Base-by-base conservation (phyloP, 495 filamentous ascomycete genomes). In the Elasticomyces elasticus region DNA sequence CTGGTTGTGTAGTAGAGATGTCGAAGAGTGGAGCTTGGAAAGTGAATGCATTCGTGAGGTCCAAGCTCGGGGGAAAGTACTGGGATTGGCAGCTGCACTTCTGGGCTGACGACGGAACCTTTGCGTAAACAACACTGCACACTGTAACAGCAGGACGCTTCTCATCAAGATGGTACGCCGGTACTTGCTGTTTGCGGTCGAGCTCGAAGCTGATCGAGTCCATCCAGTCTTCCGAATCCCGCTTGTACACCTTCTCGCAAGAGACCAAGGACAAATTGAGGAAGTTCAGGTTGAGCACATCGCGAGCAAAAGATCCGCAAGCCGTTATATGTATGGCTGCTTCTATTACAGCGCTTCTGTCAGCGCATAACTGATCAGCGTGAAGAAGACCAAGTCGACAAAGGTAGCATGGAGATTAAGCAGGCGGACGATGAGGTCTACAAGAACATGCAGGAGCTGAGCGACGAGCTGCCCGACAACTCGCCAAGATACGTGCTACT, bases 241-340 rank as follows among this genome's bases (percentile, higher is more conserved):
- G 92, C 53, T 77, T 98, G 60, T 98, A 97, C 71, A 84, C 90
- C 24, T 94, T 97, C 79, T 90, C 87, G 28, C 76, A 24, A 10
- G 20, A 89, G 69, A 95, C 87, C 24, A 87, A 81, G 69, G 82
- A 86, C 60, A 80, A 85, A 65, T 78, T 98, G 52, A 83, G 85
- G 64, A 95, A 95, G 67, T 97, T 98, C 72, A 86, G 92, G 33
- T 75, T 98, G 10, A 78, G 82, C 11, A 96, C 92, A 6, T 95
- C 90, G 23, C 76, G 92, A 57, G 80, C 87, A n/a, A 89, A 83
- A 61, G 80, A 84, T 37, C 82, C 89, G 0, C 89, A 95, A 74
- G 92, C 89, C 52, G 78, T 91, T 60, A 89, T 98, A 55, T 96
- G 92, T 96, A 87, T 70, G 82, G 48, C 12, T 44, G 40, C 42